Evolutionary conservation across 1,139 yeast species (phyloP).

Genomic region (Casaregolazyma lundiana): DNA sequence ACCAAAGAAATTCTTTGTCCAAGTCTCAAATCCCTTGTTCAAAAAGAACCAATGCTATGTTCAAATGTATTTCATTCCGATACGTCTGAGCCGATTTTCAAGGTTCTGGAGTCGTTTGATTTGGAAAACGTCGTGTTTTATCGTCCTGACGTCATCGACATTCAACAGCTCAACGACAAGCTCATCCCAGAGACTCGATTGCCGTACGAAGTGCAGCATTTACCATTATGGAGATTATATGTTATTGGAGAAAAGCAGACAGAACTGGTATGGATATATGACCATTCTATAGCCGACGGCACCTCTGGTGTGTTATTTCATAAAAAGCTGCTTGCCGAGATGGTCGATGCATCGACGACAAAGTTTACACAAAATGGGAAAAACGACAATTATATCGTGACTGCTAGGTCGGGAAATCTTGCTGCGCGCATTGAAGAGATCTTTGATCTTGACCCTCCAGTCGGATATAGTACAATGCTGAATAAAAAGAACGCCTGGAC

Average conservation of each 20-base stretch:
- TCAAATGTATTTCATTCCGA: slow-evolving; percentile 10
- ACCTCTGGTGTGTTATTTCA: slow-evolving; percentile 21
- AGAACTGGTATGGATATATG: slow-evolving; percentile 20
- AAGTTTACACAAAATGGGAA: background rate
- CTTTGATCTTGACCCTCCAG: background rate
- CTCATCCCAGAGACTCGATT: slow-evolving; percentile 23
- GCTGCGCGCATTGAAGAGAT: background rate
- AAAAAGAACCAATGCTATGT: slow-evolving; percentile 12
- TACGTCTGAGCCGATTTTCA: slow-evolving; percentile 8
- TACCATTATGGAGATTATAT: slow-evolving; percentile 20
- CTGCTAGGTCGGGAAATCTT: background rate
- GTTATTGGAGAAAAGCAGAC: slow-evolving; percentile 11
- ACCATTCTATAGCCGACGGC: slow-evolving; percentile 22
- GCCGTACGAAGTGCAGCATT: slow-evolving; percentile 11
- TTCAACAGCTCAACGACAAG: slow-evolving; percentile 8
- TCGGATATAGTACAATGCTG: background rate
- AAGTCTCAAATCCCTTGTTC: slow-evolving; percentile 13
- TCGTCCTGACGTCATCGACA: slow-evolving; percentile 10
- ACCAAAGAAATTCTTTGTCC: slow-evolving; percentile 12
- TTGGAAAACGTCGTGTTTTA: slow-evolving; percentile 13
- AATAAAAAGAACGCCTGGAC: slow-evolving; percentile 9
- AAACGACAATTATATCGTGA: background rate
- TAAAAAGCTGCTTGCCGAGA: slow-evolving; percentile 14
- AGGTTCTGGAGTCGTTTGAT: slow-evolving; percentile 12
- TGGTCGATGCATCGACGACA: slow-evolving; percentile 7